phyloP scores from a whole-genome alignment of 345 rosid species.

The Leavenworthia alabamica region DNA sequence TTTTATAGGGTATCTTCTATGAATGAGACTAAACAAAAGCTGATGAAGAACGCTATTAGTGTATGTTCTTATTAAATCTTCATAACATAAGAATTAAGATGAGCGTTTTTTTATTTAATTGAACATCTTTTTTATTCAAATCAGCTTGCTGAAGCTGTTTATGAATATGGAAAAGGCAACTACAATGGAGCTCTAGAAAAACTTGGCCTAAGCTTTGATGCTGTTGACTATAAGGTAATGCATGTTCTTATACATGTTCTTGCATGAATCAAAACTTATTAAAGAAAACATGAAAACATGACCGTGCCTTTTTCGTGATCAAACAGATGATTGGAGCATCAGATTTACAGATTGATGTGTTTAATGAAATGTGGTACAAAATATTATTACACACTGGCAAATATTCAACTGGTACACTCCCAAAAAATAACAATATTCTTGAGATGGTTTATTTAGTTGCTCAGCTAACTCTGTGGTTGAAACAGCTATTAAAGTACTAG shows the following conservation, averaged over 20 bases:
- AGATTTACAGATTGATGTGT: constrained; percentile 74
- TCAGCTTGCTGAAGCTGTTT: constrained; percentile 74
- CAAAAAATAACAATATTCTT: background rate
- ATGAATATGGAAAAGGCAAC: constrained; percentile 51
- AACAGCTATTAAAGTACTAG: constrained; percentile 47
- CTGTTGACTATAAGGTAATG: constrained; percentile 53
- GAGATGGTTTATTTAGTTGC: background rate
- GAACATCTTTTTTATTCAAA: background rate
- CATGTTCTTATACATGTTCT: background rate
- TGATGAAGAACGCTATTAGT: constrained; percentile 52
- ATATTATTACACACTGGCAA: constrained; percentile 52
- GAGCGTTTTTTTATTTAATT: too few relatives aligned
- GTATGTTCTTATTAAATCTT: constrained; percentile 37
- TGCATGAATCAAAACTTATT: background rate
- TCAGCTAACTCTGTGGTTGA: background rate
- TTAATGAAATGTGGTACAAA: constrained; percentile 62
- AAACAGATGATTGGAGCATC: constrained; percentile 73
- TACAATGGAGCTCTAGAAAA: constrained; percentile 42
- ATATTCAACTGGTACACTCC: constrained; percentile 44
- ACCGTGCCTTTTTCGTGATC: background rate
- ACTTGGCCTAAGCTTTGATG: constrained; percentile 67
- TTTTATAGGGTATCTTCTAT: constrained; percentile 24
- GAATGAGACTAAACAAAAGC: constrained; percentile 60
- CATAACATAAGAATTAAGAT: too few relatives aligned
- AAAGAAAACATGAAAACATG: background rate